Base-by-base conservation (phyloP, 352 stramenopile species). In the Aphanomyces astaci region DNA sequence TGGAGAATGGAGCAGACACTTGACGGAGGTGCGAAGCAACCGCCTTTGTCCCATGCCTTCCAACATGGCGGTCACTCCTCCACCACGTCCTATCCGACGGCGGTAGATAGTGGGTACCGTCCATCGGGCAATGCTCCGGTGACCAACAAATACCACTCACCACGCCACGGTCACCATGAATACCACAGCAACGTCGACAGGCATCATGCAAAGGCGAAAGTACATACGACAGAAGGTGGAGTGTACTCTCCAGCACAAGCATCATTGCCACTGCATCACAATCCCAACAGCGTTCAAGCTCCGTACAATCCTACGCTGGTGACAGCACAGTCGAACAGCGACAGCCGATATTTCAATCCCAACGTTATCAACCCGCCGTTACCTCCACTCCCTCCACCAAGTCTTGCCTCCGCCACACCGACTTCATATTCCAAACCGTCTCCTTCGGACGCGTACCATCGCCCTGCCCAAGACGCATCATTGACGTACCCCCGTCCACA, bases 361-460 rank as follows among this genome's bases (percentile, higher is more conserved):
- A 40, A 68, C 32, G 10, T 68, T 19, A 53, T 49, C 56, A 51
- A 68, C 17, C 62, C 62, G 15, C 62, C 62, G 62, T 31, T 68
- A n/a, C 62, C 62, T 31, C 62, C 62, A 25, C 33, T 68, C 19
- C 62, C 62, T 48, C 62, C 78, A 5, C 72, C 75, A 73, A 73
- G 62, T 84, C 45, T 5, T 27, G 22, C 19, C 45, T 19, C 45
- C 45, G 4, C 45, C 1, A 28, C 59, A 25, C 39, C 59, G 24
- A n/a, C 36, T 19, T n/a, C 31, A 19, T 64, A 30, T 9, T 31
- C 54, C n/a, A 22, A 63, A 63, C 54, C 56, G 10, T 53, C 56
- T 7, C 56, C 36, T 43, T 53, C 45, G 9, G 13, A 53, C 22
- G 9, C 22, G 9, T 53, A 25, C 19, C 45, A 53, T 53, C 45